These are phyloP conservation scores for Lomentospora prolificans DNA, from an alignment of 2,329 filamentous ascomycete genomes.

Conservation along the genomic window DNA sequence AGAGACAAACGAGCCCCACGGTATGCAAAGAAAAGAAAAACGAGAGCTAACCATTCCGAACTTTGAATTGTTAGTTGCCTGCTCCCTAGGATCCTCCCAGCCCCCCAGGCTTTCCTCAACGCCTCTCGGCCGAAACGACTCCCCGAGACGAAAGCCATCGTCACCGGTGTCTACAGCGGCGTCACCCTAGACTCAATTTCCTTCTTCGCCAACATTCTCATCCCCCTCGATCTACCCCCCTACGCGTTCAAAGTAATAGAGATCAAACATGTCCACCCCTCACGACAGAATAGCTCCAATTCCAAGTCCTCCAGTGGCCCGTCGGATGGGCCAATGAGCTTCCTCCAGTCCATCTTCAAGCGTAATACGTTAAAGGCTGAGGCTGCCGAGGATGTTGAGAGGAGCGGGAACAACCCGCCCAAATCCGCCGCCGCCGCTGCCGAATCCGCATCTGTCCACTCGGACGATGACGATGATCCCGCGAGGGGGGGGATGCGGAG, in stretches of 20 bases:
- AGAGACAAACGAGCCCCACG: too few relatives aligned
- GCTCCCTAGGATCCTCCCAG: slow-evolving; percentile 50
- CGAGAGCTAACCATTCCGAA: background rate
- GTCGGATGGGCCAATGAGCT: background rate
- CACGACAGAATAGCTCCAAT: background rate
- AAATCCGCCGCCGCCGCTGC: background rate
- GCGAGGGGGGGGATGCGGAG: slow-evolving; percentile 16
- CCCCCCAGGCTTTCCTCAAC: slow-evolving; percentile 52
- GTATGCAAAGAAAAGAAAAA: too few relatives aligned
- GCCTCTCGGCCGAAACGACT: slow-evolving; percentile 44
- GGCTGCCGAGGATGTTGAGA: background rate
- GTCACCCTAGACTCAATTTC: slow-evolving; percentile 44
- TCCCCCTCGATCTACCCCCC: slow-evolving; percentile 39
- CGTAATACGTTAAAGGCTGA: background rate
- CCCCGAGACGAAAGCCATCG: slow-evolving; percentile 42
- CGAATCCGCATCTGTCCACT: slow-evolving; percentile 9
- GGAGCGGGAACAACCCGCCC: background rate
- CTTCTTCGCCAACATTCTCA: slow-evolving; percentile 53
- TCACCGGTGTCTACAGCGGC: slow-evolving; percentile 50
- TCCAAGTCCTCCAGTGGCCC: background rate
- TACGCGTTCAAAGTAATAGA: slow-evolving; percentile 37
- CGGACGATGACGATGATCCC: slow-evolving; percentile 8
- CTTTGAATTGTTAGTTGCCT: slow-evolving; percentile 26
- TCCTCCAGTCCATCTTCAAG: background rate
- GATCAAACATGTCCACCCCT: slow-evolving; percentile 32